phyloP scores from a whole-genome alignment of 2,329 filamentous ascomycete genomes.

The Stemphylium lycopersici region DNA sequence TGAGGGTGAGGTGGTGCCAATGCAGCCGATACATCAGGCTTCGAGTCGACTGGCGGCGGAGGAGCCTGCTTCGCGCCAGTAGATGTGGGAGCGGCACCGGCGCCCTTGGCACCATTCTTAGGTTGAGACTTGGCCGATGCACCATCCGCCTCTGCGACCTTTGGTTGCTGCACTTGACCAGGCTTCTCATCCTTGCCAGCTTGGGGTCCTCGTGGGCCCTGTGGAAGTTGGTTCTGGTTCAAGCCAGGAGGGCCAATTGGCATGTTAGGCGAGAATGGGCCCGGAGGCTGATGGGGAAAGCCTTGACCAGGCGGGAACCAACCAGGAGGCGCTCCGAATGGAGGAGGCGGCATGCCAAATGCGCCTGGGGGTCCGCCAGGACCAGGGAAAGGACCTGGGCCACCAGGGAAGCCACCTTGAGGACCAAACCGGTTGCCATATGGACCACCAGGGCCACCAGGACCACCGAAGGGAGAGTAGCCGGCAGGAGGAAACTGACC shows the following conservation, averaged over 20 bases:
- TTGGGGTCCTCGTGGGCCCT: slow-evolving; percentile 44
- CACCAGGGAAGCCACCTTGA: slow-evolving; percentile 53
- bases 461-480: slow-evolving; percentile 50
- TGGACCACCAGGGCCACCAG: slow-evolving; percentile 44
- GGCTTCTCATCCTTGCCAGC: slow-evolving; percentile 38
- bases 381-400: slow-evolving; percentile 55
- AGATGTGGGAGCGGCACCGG: slow-evolving; percentile 38
- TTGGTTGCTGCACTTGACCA: slow-evolving; percentile 32
- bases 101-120: slow-evolving; percentile 57
- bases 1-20: slow-evolving; percentile 57
- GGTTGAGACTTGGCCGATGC: slow-evolving; percentile 57
- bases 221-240: slow-evolving; percentile 49
- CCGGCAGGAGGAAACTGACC: slow-evolving; percentile 51
- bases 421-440: slow-evolving; percentile 55
- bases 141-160: slow-evolving; percentile 54
- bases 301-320: slow-evolving; percentile 82
- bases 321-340: slow-evolving; percentile 72
- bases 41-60: slow-evolving; percentile 70
- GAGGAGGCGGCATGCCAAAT: slow-evolving; percentile 64
- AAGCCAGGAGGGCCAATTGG: slow-evolving; percentile 63
- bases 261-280: slow-evolving; percentile 66
- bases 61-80: slow-evolving; percentile 58
- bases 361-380: slow-evolving; percentile 55
- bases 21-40: slow-evolving; percentile 66
- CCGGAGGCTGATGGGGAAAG: slow-evolving; percentile 69